These are phyloP conservation scores for Apiospora arundinis DNA, from an alignment of 2,329 filamentous ascomycete genomes.

Conservation along the genomic window DNA sequence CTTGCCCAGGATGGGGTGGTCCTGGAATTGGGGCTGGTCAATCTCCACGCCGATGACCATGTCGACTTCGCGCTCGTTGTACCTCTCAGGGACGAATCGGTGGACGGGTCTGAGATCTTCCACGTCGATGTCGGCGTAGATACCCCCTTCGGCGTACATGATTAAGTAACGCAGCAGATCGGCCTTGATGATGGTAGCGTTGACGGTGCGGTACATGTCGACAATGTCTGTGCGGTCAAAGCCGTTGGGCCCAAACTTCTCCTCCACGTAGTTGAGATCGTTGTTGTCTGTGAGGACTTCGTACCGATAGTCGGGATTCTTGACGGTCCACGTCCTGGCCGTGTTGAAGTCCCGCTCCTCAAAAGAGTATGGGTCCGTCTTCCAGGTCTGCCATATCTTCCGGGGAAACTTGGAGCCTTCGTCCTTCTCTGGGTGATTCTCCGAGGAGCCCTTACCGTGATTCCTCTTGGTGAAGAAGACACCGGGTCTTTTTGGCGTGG, in stretches of 20 bases:
- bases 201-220: conserved; percentile 63
- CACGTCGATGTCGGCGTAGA: conserved; percentile 54
- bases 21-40: conserved; percentile 68
- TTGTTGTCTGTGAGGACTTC: conserved; percentile 75
- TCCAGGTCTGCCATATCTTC: conserved; percentile 83
- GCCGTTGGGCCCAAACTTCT: conserved; percentile 68
- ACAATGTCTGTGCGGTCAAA: conserved; percentile 72
- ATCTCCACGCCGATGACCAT: conserved; percentile 76
- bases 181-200: conserved; percentile 70
- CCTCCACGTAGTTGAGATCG: conserved; percentile 70
- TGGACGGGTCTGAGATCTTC: conserved; percentile 47
- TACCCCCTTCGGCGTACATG: conserved; percentile 70
- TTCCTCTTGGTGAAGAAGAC: conserved; percentile 23
- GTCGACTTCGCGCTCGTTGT: conserved; percentile 68
- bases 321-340: conserved; percentile 69
- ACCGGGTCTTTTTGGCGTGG: conserved; percentile 24
- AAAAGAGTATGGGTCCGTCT: conserved; percentile 70
- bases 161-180: conserved; percentile 71
- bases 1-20: conserved; percentile 69
- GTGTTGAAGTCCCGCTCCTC: conserved; percentile 66
- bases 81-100: conserved; percentile 68
- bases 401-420: conserved; percentile 54
- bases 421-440: conserved; percentile 28
- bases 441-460: not conserved
- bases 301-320: conserved; percentile 71